Base-by-base conservation (phyloP, 2,329 filamentous ascomycete species). In the Myriosclerotinia scirpicola region DNA sequence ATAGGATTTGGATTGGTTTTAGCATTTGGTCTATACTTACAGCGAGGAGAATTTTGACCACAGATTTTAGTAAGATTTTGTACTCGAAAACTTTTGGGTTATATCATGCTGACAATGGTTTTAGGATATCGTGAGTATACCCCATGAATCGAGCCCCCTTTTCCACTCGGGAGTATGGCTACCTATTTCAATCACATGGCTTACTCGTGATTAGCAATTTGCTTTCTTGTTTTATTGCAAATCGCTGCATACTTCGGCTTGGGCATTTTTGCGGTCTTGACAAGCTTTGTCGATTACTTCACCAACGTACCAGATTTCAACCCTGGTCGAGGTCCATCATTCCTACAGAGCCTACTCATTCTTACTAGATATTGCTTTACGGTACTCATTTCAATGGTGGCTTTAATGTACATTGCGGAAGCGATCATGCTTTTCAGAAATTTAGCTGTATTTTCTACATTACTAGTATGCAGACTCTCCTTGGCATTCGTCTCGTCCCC, bases 171-270 rank as follows among this genome's bases (percentile, higher is more conserved):
- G 15, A 20, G 11, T 15, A 50, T 6, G 34, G 2, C 12, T 48
- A 17, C 17, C 12, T 6, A 8, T 50, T 22, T 3, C 5, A n/a
- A 63, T 55, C 46, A 53, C 22, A n/a, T 36, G 17, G 36, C 50
- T 55, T 72, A 71, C 70, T 62, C 72, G 67, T 71, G 68, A 65
- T 72, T 46, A 75, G 73, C 74, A 61, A 69, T 74, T 34, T 74
- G 71, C 66, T 73, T 71, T 54, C 50, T 72, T 14, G 55, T 73
- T 8, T 65, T 74, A 26, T 38, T 71, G 38, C 73, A 75, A 46
- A 46, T 73, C 6, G 66, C 69, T 22, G 69, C 74, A 4, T 75
- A 73, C 53, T 30, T 65, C 14, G 30, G 20, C 7, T 70, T 74
- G 11, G 64, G 30, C 34, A 42, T 67, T 2, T 26, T 72, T 26